phyloP scores from a whole-genome alignment of 768 basidiomycete genomes.

The Leccinellum rugosiceps region DNA sequence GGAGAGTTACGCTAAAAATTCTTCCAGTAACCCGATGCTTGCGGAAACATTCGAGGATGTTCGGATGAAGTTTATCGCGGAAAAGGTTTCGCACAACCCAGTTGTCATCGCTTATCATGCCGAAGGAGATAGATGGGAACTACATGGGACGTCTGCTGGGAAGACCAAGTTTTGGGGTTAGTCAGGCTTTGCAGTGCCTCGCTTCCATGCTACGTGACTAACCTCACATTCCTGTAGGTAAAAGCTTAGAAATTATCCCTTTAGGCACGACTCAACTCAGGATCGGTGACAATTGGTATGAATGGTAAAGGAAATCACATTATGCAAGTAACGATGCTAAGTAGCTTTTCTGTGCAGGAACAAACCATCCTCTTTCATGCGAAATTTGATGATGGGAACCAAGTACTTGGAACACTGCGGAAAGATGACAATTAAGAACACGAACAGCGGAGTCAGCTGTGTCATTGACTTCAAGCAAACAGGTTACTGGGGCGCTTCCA shows the following conservation, averaged over 20 bases:
- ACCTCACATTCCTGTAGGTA: slow-evolving; percentile 48
- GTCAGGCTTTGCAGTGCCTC: slow-evolving; percentile 18
- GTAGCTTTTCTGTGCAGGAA: slow-evolving; percentile 46
- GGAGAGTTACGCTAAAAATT: slow-evolving; percentile 6
- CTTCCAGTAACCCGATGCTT: slow-evolving; percentile 78
- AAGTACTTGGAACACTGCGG: slow-evolving; percentile 89
- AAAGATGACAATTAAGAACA: slow-evolving; percentile 72
- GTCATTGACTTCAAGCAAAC: slow-evolving; percentile 83
- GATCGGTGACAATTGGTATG: slow-evolving; percentile 64
- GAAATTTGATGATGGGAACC: slow-evolving; percentile 86
- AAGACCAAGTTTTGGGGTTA: slow-evolving; percentile 90
- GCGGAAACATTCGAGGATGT: slow-evolving; percentile 85
- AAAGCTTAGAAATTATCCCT: slow-evolving; percentile 84
- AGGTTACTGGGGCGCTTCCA: slow-evolving; percentile 79
- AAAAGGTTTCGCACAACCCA: slow-evolving; percentile 86
- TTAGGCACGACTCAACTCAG: slow-evolving; percentile 65
- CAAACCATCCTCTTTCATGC: slow-evolving; percentile 84
- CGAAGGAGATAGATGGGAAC: slow-evolving; percentile 72
- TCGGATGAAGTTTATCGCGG: slow-evolving; percentile 79
- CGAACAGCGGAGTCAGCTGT: slow-evolving; percentile 51
- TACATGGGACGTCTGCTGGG: slow-evolving; percentile 73
- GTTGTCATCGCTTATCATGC: slow-evolving; percentile 85
- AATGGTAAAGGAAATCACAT: slow-evolving; percentile 50
- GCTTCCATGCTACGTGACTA: slow-evolving; percentile 14
- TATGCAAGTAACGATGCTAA: slow-evolving; percentile 1